Evolutionary conservation across 257 asterid genomes (phyloP).

Genomic region (Salvia miltiorrhiza): DNA sequence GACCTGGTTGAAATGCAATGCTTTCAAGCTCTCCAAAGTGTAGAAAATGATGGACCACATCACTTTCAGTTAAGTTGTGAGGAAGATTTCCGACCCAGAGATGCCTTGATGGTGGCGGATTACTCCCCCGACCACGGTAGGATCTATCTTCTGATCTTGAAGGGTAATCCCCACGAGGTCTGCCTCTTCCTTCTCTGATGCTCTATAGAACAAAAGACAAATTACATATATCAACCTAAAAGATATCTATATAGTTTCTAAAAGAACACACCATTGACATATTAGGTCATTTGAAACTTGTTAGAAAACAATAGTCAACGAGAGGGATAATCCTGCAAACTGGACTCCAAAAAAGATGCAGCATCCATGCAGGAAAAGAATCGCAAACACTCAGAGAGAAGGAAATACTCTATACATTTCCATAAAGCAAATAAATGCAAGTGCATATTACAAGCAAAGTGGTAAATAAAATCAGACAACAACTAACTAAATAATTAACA

Average conservation of each 20-base stretch:
- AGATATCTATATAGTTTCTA: not conserved
- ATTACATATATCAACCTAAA: constrained; percentile 7
- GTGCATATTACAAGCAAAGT: not conserved
- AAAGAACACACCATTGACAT: not conserved
- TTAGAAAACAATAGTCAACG: not conserved
- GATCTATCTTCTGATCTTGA: constrained; percentile 63
- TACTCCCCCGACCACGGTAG: constrained; percentile 49
- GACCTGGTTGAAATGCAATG: constrained; percentile 83
- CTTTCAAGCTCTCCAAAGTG: constrained; percentile 82
- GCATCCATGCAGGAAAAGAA: not conserved
- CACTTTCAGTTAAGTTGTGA: constrained; percentile 54
- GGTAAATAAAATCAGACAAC: not conserved
- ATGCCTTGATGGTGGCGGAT: constrained; percentile 91
- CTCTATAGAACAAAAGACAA: constrained; percentile 38
- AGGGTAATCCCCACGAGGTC: constrained; percentile 65
- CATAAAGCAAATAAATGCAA: not conserved
- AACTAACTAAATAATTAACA: not conserved
- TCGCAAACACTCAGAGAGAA: not conserved
- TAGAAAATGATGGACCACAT: constrained; percentile 55
- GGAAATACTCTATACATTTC: not conserved
- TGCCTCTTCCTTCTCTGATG: constrained; percentile 70
- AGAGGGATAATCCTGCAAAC: not conserved
- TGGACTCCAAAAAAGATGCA: not conserved
- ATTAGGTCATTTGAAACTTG: not conserved
- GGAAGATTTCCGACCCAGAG: constrained; percentile 92